These are phyloP conservation scores for Schrenkiella parvula DNA, from an alignment of 345 rosid species.

Conservation along the genomic window DNA sequence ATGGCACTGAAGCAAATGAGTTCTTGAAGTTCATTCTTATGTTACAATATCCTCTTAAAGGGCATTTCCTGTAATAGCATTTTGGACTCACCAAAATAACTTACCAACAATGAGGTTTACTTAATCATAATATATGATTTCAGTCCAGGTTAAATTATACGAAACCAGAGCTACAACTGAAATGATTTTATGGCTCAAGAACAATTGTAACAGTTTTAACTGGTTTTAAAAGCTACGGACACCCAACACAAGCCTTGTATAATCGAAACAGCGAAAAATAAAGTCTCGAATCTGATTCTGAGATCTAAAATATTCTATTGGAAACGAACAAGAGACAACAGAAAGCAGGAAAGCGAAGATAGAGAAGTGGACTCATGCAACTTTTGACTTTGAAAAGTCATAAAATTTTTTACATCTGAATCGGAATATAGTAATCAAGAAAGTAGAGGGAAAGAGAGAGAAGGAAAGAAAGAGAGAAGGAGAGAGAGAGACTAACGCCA, in stretches of 20 bases:
- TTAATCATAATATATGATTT: not conserved
- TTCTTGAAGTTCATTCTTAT: not conserved
- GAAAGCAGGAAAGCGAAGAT: not conserved
- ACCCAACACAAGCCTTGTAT: not conserved
- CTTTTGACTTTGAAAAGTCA: constrained; percentile 20
- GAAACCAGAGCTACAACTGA: not conserved
- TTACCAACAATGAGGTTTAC: not conserved
- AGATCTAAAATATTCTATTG: constrained; percentile 30
- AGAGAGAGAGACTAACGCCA: constrained; percentile 71
- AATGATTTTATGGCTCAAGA: not conserved
- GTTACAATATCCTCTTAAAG: not conserved
- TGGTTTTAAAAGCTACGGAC: not conserved
- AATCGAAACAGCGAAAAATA: not conserved
- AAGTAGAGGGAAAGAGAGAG: constrained; percentile 26
- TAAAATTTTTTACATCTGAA: constrained; percentile 17
- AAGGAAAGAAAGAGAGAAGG: too few species aligned
- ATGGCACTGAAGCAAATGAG: not conserved
- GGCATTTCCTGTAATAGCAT: not conserved
- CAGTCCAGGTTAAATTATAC: not conserved
- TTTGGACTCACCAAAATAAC: not conserved
- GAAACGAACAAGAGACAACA: not conserved
- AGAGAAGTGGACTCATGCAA: constrained; percentile 16
- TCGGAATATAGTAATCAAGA: constrained; percentile 12
- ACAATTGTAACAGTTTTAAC: not conserved
- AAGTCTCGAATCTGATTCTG: constrained; percentile 24